Conservation (phyloP, 129 eudicot genomes). For the Pittosporum tobira region DNA sequence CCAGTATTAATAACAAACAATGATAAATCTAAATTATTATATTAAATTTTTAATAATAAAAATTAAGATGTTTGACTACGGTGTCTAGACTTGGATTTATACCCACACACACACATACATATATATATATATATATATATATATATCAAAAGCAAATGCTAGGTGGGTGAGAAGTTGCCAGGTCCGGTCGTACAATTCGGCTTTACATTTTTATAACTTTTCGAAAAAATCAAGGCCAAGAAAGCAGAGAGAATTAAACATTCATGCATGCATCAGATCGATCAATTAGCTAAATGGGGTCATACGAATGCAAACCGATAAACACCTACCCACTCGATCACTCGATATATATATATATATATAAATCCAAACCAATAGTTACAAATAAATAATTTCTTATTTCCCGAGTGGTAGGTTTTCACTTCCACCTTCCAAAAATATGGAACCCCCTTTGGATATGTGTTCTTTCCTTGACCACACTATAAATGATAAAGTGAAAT, state of each 20-base stretch:
- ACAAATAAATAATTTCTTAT: no score
- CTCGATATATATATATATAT: no score
- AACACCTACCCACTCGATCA: no score
- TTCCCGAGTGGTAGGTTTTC: background rate
- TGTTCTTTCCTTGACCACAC: background rate
- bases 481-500: background rate
- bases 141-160: background rate
- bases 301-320: background rate
- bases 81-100: no score
- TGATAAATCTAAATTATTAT: no score
- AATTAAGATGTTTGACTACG: no score
- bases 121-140: no score
- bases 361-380: background rate
- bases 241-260: no score
- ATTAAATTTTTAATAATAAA: no score
- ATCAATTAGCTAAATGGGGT: background rate
- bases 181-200: background rate
- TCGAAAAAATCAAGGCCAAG: background rate
- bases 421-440: conserved; percentile 2
- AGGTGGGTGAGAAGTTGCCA: background rate
- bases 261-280: background rate
- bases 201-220: background rate
- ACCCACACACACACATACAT: no score
- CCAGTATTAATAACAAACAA: no score
- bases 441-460: background rate